phyloP scores from a whole-genome alignment of 192 early-diverging fungal species.

The Dissophora globulifera region DNA sequence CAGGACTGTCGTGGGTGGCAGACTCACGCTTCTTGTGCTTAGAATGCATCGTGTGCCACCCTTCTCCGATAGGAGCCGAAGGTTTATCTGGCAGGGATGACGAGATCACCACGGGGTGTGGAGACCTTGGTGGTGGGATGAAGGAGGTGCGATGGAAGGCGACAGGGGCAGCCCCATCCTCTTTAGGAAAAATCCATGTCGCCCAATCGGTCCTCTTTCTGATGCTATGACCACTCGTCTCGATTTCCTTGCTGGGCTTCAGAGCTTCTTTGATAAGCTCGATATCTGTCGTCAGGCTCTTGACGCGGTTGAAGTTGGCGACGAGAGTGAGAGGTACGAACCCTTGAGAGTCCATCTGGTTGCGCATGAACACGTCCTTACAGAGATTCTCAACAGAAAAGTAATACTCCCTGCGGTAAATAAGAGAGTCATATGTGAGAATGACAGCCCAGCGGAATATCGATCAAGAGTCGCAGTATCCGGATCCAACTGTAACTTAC shows the following conservation, averaged over 20 bases:
- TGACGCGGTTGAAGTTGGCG: constrained; percentile 90
- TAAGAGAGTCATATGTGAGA: background rate
- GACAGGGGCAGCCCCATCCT: constrained; percentile 46
- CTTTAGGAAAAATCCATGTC: constrained; percentile 79
- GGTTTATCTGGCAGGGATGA: constrained; percentile 22
- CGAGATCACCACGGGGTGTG: constrained; percentile 31
- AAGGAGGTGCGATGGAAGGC: constrained; percentile 21
- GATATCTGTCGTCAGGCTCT: constrained; percentile 72
- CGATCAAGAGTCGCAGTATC: background rate
- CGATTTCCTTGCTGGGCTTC: constrained; percentile 63
- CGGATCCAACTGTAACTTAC: constrained; percentile 42
- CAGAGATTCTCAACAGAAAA: constrained; percentile 96
- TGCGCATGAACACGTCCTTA: constrained; percentile 93
- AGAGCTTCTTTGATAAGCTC: constrained; percentile 71
- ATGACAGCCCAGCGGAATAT: background rate
- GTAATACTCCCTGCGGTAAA: constrained; percentile 85
- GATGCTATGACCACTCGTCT: constrained; percentile 65
- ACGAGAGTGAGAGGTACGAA: constrained; percentile 82
- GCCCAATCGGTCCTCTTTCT: constrained; percentile 84
- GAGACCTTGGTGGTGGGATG: constrained; percentile 31
- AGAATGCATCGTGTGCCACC: constrained; percentile 20
- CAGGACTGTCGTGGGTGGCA: constrained; percentile 3
- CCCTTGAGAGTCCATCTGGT: constrained; percentile 89
- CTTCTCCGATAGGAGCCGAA: background rate
- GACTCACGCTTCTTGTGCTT: constrained; percentile 25